Base-by-base conservation (phyloP, 1,139 yeast genomes). In the Taphrina betulina region DNA sequence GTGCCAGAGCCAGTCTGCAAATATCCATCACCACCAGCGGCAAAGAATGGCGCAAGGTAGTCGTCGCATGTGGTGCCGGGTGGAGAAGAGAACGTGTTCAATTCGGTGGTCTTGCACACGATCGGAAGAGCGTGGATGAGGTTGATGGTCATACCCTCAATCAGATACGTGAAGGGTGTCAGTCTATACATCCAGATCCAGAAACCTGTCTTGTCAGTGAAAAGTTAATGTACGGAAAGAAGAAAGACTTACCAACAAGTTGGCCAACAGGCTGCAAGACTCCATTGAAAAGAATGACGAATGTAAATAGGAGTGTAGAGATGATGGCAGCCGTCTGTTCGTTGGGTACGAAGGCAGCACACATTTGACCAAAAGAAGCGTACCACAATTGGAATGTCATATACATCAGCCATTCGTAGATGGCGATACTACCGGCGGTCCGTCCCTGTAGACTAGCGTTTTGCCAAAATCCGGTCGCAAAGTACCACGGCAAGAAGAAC, bases 161-260 rank as follows among this genome's bases (percentile, higher is more conserved):
- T 76, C 62, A 81, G 73, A 64, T 83, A 85, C 0, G 88, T 82
- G 69, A 79, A 78, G 22, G 92, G 92, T 4, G 85, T 80, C 1
- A 78, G 77, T 65, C 82, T 78, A 71, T 82, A 79, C 86, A 84
- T 82, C 31, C 31, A 26, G 12, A 7, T 7, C 31, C 31, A 26
- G 31, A 26, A 26, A 7, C 12, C n/a, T n/a, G n/a, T n/a, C n/a
- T n/a, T n/a, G n/a, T n/a, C n/a, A n/a, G n/a, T n/a, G n/a, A n/a
- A n/a, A n/a, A n/a, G n/a, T n/a, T n/a, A n/a, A n/a, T n/a, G n/a
- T n/a, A n/a, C n/a, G n/a, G n/a, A n/a, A n/a, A n/a, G n/a, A n/a
- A n/a, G n/a, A n/a, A n/a, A n/a, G n/a, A n/a, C n/a, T n/a, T n/a
- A n/a, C 82, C 81, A n/a, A 85, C 85, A 78, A 82, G 76, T 57